These are phyloP conservation scores for Priceomyces melissophilus DNA, from an alignment of 805 yeast species.

Conservation along the genomic window DNA sequence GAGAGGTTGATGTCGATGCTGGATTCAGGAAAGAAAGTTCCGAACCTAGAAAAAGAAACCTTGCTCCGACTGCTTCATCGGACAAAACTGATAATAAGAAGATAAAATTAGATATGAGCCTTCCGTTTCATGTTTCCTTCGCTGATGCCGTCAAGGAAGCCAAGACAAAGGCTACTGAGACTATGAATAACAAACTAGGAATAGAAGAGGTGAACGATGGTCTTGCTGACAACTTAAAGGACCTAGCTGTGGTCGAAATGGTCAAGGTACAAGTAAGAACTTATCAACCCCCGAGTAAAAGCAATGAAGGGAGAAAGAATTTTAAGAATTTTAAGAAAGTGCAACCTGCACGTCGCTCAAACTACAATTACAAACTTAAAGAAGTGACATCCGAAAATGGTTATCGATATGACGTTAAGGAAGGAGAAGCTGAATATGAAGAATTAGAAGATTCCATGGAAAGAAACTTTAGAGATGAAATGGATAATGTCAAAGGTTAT, in stretches of 20 bases:
- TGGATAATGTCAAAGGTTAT: conserved; percentile 13
- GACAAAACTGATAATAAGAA: background rate
- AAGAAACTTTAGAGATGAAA: conserved; percentile 14
- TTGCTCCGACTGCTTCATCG: background rate
- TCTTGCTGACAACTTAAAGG: conserved; percentile 12
- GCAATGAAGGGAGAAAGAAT: conserved; percentile 19
- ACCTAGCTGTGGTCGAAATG: conserved; percentile 30
- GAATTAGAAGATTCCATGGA: conserved; percentile 9
- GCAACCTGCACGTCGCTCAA: conserved; percentile 12
- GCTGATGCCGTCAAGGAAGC: conserved; percentile 28
- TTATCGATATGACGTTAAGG: conserved; percentile 12
- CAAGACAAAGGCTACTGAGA: conserved; percentile 19
- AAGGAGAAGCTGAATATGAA: conserved; percentile 3
- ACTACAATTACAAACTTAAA: background rate
- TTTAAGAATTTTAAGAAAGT: conserved; percentile 30
- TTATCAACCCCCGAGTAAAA: background rate
- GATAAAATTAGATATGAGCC: background rate
- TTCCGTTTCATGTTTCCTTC: conserved; percentile 6
- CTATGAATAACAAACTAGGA: conserved; percentile 24
- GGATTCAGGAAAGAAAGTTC: no score
- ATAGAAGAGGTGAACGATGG: conserved; percentile 11
- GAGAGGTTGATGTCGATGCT: no score
- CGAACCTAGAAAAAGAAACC: background rate
- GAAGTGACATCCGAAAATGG: conserved; percentile 13
- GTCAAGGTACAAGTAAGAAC: conserved; percentile 18